phyloP scores from a whole-genome alignment of 2,329 filamentous ascomycete genomes.

The Calonectria honghensis region DNA sequence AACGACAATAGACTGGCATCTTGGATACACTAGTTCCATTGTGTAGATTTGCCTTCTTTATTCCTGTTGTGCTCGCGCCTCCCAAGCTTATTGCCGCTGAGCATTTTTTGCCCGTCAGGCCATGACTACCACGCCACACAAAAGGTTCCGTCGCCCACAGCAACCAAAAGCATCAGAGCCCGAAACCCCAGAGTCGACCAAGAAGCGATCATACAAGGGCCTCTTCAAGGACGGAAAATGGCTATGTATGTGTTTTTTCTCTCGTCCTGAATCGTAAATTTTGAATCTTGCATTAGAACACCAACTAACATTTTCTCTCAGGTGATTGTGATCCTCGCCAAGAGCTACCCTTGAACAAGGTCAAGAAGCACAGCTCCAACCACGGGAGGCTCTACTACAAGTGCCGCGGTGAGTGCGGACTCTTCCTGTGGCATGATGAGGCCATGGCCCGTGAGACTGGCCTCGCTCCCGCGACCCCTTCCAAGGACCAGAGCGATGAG shows the following conservation, averaged over 20 bases:
- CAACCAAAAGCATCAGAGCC: slow-evolving; percentile 36
- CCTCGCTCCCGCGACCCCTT: slow-evolving; percentile 32
- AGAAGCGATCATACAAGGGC: slow-evolving; percentile 58
- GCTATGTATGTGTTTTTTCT: slow-evolving; percentile 58
- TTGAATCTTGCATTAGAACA: not conserved
- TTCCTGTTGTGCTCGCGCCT: not conserved
- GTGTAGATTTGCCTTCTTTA: not conserved
- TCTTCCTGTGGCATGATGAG: slow-evolving; percentile 68
- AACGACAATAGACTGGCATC: not conserved
- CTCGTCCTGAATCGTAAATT: not conserved
- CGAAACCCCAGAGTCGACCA: slow-evolving; percentile 53
- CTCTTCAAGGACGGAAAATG: slow-evolving; percentile 59
- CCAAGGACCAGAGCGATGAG: slow-evolving; percentile 15
- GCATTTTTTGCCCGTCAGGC: not conserved
- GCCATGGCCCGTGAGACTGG: slow-evolving; percentile 58
- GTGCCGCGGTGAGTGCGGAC: slow-evolving; percentile 63
- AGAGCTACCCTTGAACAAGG: slow-evolving; percentile 59
- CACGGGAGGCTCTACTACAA: slow-evolving; percentile 65
- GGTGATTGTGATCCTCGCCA: slow-evolving; percentile 66
- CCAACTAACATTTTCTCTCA: slow-evolving; percentile 40
- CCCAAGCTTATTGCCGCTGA: not conserved
- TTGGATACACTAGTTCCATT: not conserved
- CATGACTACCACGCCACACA: slow-evolving; percentile 28
- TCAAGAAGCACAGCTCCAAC: slow-evolving; percentile 63
- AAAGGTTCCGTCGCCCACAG: slow-evolving; percentile 24